These are phyloP conservation scores for Cubamyces lactineus DNA, from an alignment of 768 basidiomycete genomes.

Conservation along the genomic window DNA sequence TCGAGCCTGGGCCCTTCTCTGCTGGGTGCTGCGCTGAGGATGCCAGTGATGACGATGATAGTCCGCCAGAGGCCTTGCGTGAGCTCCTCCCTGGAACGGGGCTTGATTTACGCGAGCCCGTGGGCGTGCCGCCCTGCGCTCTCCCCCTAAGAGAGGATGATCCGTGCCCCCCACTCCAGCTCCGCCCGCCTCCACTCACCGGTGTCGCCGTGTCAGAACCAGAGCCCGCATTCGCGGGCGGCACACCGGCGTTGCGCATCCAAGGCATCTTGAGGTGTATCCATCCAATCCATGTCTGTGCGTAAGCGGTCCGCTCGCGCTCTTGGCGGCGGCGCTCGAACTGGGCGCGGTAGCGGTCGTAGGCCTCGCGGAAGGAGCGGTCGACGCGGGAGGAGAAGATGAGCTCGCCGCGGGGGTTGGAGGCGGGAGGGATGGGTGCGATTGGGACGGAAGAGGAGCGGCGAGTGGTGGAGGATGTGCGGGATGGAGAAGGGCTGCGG, in stretches of 20 bases:
- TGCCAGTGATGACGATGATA: background rate
- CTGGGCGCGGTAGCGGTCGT: constrained; percentile 86
- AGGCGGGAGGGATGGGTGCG: constrained; percentile 84
- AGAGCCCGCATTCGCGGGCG: background rate
- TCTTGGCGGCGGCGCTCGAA: constrained; percentile 83
- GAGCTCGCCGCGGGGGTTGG: constrained; percentile 92
- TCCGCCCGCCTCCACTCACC: background rate
- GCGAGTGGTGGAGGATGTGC: constrained; percentile 24
- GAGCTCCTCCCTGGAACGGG: background rate
- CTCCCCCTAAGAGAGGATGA: background rate
- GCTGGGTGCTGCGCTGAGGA: background rate
- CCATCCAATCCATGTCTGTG: constrained; percentile 39
- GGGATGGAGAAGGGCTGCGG: constrained; percentile 39
- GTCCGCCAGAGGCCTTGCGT: background rate
- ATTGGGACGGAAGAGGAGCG: constrained; percentile 55
- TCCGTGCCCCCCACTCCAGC: background rate
- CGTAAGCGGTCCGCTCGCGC: constrained; percentile 46
- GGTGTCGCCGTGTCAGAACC: constrained; percentile 5
- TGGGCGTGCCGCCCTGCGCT: background rate
- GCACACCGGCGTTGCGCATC: constrained; percentile 16
- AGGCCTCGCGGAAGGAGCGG: constrained; percentile 80
- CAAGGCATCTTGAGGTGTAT: constrained; percentile 33
- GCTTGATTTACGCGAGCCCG: constrained; percentile 5
- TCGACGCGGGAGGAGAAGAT: constrained; percentile 93
- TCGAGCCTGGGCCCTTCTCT: background rate